A percentile compares a stretch with the other conserved stretches of the same genome.
These are phyloP conservation scores for Melaleuca alternifolia DNA, from an alignment of 345 rosid genomes.

Conservation along the genomic window DNA sequence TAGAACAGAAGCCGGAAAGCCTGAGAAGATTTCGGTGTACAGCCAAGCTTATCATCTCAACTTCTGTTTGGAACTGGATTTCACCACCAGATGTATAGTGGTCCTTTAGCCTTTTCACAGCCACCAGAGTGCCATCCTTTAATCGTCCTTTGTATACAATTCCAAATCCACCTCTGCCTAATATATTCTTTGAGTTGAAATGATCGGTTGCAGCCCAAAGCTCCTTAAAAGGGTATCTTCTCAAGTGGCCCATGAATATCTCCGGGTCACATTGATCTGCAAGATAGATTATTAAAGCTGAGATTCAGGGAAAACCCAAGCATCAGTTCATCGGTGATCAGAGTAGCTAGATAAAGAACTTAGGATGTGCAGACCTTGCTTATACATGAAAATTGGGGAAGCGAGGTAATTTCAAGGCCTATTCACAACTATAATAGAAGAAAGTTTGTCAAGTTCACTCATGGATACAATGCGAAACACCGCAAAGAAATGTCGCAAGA, in stretches of 20 bases:
- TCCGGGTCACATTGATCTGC: conserved; percentile 90
- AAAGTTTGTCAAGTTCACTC: not conserved
- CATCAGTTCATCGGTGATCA: not conserved
- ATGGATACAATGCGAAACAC: not conserved
- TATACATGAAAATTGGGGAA: not conserved
- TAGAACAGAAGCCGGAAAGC: conserved; percentile 82
- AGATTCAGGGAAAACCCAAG: not conserved
- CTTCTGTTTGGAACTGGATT: conserved; percentile 92
- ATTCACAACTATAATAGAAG: not conserved
- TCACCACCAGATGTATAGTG: conserved; percentile 75
- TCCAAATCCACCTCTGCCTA: conserved; percentile 87
- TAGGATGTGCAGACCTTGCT: not conserved
- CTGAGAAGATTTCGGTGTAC: conserved; percentile 89
- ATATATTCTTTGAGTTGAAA: conserved; percentile 74
- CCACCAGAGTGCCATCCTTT: conserved; percentile 63
- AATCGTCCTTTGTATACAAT: conserved; percentile 85
- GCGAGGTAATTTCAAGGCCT: not conserved
- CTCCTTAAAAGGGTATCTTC: conserved; percentile 78
- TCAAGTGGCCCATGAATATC: conserved; percentile 70
- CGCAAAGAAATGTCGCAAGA: not conserved
- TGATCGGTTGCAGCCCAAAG: conserved; percentile 75
- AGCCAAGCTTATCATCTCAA: conserved; percentile 84
- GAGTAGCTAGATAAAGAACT: not conserved
- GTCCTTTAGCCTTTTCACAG: conserved; percentile 93
- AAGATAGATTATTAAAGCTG: not conserved